Base-by-base conservation (phyloP, 2,329 filamentous ascomycete genomes). In the Hypoxylon sp. region DNA sequence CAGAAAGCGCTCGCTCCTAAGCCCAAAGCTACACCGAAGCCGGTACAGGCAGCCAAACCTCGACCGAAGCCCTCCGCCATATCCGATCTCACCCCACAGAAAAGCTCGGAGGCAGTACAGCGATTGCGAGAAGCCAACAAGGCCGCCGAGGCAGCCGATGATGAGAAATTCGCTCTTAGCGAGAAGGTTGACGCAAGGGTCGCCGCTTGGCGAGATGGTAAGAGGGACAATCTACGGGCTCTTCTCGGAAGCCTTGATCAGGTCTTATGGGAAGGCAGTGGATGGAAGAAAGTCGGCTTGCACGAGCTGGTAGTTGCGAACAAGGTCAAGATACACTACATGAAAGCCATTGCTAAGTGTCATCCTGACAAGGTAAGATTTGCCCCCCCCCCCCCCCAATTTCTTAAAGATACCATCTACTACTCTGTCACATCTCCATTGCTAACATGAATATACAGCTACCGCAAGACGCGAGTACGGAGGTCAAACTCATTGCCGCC, bases 281-380 rank as follows among this genome's bases (percentile, higher is more conserved):
- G 94, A 3, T 99, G 96, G 96, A 98, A 97, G 84, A 97, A 97
- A 84, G 91, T 98, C 63, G 94, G 94, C 33, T 89, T 99, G 89
- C 91, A 94, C 71, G 96, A 99, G 82, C 81, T 99, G 74, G 92
- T 99, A 58, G 88, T 97, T 86, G 90, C 94, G 35, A 94, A 93
- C 74, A 97, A 95, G 85, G 96, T 98, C 79, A 99, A 99, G 88
- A 91, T 99, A 71, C 86, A 92, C 67, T 99, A 99, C 79, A 98
- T 99, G 96, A 98, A 97, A 87, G 96, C 95, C 5, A 98, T 99
- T 86, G 93, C 91, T 10, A 98, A 98, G 86, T 96, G 96, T 74
- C 96, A 99, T 86, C 96, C 96, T 67, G 96, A 99, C 80, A 99
- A 99, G 91, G 96, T 98, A 85, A 81, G 89, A 80, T 17, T 52